A percentile compares a stretch with the other conserved stretches of the same genome.
Conservation (phyloP, 495 filamentous ascomycete species). For the Lasiosphaeris hirsuta region DNA sequence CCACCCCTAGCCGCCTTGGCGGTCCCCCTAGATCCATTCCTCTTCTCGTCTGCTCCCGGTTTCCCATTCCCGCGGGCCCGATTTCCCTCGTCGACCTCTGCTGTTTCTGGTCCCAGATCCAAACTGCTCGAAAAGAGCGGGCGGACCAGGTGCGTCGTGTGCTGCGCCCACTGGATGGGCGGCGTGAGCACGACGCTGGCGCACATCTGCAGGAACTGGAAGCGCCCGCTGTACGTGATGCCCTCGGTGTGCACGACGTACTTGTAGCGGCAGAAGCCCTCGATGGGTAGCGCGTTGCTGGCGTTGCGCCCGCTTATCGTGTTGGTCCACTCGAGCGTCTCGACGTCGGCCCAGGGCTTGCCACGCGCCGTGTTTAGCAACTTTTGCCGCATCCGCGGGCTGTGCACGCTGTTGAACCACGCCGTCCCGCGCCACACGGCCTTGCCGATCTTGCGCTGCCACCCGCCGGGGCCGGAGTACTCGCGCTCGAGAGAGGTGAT, state of each 20-base stretch:
- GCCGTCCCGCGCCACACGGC: constrained; percentile 68
- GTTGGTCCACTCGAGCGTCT: constrained; percentile 39
- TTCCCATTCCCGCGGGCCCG: too few relatives aligned
- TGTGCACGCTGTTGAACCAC: constrained; percentile 46
- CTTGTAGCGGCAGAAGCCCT: constrained; percentile 42
- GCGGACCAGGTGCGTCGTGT: constrained; percentile 44
- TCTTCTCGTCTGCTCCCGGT: too few relatives aligned
- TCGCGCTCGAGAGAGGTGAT: constrained; percentile 38
- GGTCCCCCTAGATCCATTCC: too few relatives aligned
- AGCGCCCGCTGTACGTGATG: constrained; percentile 54
- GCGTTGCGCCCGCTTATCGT: not conserved
- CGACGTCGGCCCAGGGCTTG: constrained; percentile 50
- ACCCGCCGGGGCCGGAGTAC: constrained; percentile 12
- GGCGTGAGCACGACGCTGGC: constrained; percentile 47
- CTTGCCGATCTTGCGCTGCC: constrained; percentile 57
- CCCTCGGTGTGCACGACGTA: constrained; percentile 60
- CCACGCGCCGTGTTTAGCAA: constrained; percentile 34
- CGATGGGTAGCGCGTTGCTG: constrained; percentile 36
- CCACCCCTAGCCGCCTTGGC: too few relatives aligned
- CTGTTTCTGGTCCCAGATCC: not conserved
- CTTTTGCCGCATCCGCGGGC: constrained; percentile 42
- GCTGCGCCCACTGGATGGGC: constrained; percentile 48
- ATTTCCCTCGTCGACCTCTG: not conserved
- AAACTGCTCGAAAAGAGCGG: constrained; percentile 41
- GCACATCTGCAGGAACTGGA: constrained; percentile 53